phyloP scores from a whole-genome alignment of 495 filamentous ascomycete genomes.

The Trichoderma asperelloides region DNA sequence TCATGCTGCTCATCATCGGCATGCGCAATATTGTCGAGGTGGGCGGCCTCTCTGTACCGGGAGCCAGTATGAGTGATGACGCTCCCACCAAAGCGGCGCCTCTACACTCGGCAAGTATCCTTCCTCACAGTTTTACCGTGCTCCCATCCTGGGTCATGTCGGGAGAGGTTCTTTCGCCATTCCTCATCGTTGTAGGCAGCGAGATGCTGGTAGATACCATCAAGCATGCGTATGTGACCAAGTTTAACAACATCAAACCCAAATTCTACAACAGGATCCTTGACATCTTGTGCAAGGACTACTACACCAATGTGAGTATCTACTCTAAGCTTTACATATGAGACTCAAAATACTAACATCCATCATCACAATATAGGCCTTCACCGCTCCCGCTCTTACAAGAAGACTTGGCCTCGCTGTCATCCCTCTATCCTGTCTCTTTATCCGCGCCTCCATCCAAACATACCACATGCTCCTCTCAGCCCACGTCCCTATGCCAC shows the following conservation, averaged over 20 bases:
- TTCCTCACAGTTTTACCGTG: constrained; percentile 81
- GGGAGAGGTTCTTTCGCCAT: constrained; percentile 82
- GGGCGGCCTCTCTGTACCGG: constrained; percentile 52
- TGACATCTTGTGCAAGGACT: constrained; percentile 91
- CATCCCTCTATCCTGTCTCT: constrained; percentile 86
- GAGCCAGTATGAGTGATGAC: constrained; percentile 18
- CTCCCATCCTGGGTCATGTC: constrained; percentile 68
- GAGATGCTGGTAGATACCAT: constrained; percentile 98
- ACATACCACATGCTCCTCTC: constrained; percentile 98
- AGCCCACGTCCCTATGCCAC: constrained; percentile 64
- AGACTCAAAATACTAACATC: constrained; percentile 8
- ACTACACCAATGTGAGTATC: constrained; percentile 73
- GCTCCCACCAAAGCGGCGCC: constrained; percentile 32
- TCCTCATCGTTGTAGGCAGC: constrained; percentile 84
- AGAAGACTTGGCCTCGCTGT: constrained; percentile 86
- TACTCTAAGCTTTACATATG: not conserved
- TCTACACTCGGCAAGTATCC: constrained; percentile 48
- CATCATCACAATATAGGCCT: constrained; percentile 48
- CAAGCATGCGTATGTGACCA: constrained; percentile 95
- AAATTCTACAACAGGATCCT: constrained; percentile 80
- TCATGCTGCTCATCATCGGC: constrained; percentile 93
- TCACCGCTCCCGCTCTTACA: constrained; percentile 73
- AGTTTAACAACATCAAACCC: constrained; percentile 95
- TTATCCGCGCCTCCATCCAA: constrained; percentile 88
- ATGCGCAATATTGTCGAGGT: constrained; percentile 93